Base-by-base conservation (phyloP, 148 eudicot genomes). In the Arbutus unedo region DNA sequence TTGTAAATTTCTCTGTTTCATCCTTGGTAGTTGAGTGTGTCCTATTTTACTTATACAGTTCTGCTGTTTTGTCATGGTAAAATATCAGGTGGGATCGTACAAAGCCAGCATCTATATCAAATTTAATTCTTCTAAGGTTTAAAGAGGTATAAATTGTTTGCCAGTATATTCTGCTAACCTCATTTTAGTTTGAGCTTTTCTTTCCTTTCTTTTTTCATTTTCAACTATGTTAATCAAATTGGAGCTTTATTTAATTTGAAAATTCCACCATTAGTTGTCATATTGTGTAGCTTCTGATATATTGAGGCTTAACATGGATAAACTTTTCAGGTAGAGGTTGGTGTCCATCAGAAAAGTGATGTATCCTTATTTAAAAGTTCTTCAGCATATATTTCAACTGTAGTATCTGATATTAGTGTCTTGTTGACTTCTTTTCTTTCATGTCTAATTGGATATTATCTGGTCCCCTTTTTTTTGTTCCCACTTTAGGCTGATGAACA, bases 61-160 rank as follows among this genome's bases (percentile, higher is more conserved):
- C 38, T 83, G 68, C 14, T 44, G 38, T 49, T 74, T 70, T 51
- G 74, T 81, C 18, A 5, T 5, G 14, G 59, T 78, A 76, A 48
- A 43, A 23, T 84, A 82, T 79, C 84, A 96, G 99, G 88, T 96
- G 99, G 99, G 97, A 96, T 85, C 59, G 76, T 60, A 77, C 94
- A 80, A 92, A 93, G 89, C 97, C 99, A 67, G 98, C 98, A 81
- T 89, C 94, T 45, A 91, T 93, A 67, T 83, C 94, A 23, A 96
- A 96, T 90, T 86, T 96, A 66, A 88, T 96, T 78, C 97, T 96
- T 80, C 88, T 96, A 38, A 92, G 87, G 84, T 96, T 96, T 84
- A 89, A 87, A 53, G 99, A 96, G 99, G 99, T 94, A 94, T 87
- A 47, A 21, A 9, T 51, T 53, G 21, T 76, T 51, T 76, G n/a